Conservation (phyloP, 2,329 filamentous ascomycete genomes). For the Cytospora piceicola region DNA sequence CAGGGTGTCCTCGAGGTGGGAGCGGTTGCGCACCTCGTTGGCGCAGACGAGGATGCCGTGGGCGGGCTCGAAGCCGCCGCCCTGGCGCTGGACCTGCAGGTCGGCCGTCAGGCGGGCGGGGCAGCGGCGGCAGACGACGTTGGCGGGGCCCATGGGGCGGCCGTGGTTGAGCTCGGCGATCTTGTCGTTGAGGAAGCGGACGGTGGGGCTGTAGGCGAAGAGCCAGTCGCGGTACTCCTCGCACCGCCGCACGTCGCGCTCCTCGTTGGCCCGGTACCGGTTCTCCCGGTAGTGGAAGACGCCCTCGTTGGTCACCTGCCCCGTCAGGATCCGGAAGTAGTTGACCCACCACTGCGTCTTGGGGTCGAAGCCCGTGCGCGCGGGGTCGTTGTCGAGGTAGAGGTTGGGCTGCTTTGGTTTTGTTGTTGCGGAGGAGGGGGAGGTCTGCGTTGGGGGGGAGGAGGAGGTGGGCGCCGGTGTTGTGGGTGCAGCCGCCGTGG, state of each 20-base stretch:
- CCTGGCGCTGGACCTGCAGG: slow-evolving; percentile 65
- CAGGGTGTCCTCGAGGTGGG: slow-evolving; percentile 89
- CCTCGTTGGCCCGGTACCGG: slow-evolving; percentile 76
- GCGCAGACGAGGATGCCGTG: slow-evolving; percentile 92
- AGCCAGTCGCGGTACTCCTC: slow-evolving; percentile 83
- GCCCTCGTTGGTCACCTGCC: slow-evolving; percentile 70
- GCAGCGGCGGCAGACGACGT: slow-evolving; percentile 84
- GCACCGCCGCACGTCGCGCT: slow-evolving; percentile 77
- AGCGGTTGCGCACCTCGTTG: slow-evolving; percentile 80
- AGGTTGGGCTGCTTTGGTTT: slow-evolving; percentile 32
- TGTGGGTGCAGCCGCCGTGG: slow-evolving; percentile 7
- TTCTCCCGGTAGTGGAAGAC: slow-evolving; percentile 76
- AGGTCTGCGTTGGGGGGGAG: slow-evolving; percentile 18
- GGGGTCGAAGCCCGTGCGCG: slow-evolving; percentile 66
- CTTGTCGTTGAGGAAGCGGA: slow-evolving; percentile 85
- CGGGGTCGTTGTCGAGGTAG: slow-evolving; percentile 60
- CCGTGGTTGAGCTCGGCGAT: slow-evolving; percentile 75
- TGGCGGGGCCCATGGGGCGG: slow-evolving; percentile 65
- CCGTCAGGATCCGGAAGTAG: slow-evolving; percentile 81
- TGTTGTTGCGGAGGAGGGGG: slow-evolving; percentile 17
- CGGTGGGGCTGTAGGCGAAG: slow-evolving; percentile 79
- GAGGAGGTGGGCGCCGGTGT: not conserved
- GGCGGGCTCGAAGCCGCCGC: slow-evolving; percentile 82
- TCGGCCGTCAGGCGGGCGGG: slow-evolving; percentile 59
- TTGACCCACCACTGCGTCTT: slow-evolving; percentile 72